Conservation (phyloP, 345 rosid genomes). For the Melaleuca quinquenervia region DNA sequence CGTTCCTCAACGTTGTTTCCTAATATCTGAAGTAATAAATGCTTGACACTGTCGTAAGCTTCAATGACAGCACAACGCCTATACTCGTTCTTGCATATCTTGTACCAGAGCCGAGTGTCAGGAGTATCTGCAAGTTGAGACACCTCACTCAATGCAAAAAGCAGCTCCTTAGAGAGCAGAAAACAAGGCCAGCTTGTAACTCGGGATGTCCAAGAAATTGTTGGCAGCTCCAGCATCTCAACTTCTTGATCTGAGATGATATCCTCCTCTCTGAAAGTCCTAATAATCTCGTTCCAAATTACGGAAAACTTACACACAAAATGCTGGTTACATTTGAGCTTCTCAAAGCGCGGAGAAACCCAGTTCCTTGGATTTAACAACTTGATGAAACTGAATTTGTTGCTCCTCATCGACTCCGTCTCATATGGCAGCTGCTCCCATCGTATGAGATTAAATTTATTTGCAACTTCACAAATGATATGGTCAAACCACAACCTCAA, state of each 20-base stretch:
- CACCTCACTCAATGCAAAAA: conserved; percentile 78
- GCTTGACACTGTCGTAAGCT: conserved; percentile 73
- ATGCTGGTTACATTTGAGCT: conserved; percentile 77
- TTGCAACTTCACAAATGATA: conserved; percentile 68
- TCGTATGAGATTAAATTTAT: conserved; percentile 79
- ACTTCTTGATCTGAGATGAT: conserved; percentile 70
- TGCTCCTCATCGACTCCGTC: conserved; percentile 42
- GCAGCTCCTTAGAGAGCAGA: conserved; percentile 76
- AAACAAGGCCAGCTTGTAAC: conserved; percentile 92
- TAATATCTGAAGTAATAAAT: conserved; percentile 52
- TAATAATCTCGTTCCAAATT: conserved; percentile 84
- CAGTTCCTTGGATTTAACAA: neutral
- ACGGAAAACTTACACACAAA: conserved; percentile 77
- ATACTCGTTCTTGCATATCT: conserved; percentile 80
- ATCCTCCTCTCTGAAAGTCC: conserved; percentile 86
- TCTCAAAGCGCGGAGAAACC: conserved; percentile 19
- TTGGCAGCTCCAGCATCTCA: conserved; percentile 76
- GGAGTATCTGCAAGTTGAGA: conserved; percentile 71
- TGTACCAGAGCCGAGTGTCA: conserved; percentile 82
- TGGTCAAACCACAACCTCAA: conserved; percentile 65
- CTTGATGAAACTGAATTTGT: neutral
- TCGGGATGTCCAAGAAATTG: conserved; percentile 66
- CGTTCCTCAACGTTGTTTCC: conserved; percentile 63
- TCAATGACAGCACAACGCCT: conserved; percentile 86
- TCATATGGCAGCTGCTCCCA: conserved; percentile 71